Evolutionary conservation across 2,329 filamentous ascomycete species (phyloP).

Genomic region (Mycosphaerella sp.): DNA sequence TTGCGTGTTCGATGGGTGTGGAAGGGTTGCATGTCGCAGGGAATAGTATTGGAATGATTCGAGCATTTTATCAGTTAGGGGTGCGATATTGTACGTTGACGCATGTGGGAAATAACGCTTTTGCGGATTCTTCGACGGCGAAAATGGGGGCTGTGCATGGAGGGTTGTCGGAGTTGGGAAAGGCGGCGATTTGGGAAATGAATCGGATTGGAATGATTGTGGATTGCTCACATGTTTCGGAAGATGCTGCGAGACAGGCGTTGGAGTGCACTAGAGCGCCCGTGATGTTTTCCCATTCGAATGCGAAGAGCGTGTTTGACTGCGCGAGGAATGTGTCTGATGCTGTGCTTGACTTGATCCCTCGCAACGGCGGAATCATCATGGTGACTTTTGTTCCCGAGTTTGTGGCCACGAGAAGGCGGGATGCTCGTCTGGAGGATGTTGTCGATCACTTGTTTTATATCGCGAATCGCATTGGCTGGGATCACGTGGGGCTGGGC

Average conservation of each 20-base stretch:
- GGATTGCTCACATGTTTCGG: slow-evolving; percentile 18
- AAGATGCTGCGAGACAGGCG: slow-evolving; percentile 19
- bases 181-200: not conserved
- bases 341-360: slow-evolving; percentile 35
- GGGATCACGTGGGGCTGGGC: slow-evolving; percentile 37
- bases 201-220: slow-evolving; percentile 15
- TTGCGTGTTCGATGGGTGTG: slow-evolving; percentile 37
- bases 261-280: slow-evolving; percentile 21
- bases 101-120: not conserved
- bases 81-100: slow-evolving; percentile 29
- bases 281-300: slow-evolving; percentile 21
- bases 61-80: slow-evolving; percentile 35
- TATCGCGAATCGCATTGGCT: slow-evolving; percentile 28
- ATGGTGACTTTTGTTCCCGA: slow-evolving; percentile 40
- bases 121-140: not conserved
- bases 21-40: slow-evolving; percentile 32
- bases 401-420: slow-evolving; percentile 30
- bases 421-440: slow-evolving; percentile 31
- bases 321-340: slow-evolving; percentile 34
- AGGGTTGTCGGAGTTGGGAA: not conserved
- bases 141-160: not conserved
- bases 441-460: slow-evolving; percentile 34
- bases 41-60: slow-evolving; percentile 32
- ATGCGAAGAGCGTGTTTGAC: not conserved
- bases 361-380: slow-evolving; percentile 37